Conservation (phyloP, 805 yeast species). For the Saccharomycopsis sp. region DNA sequence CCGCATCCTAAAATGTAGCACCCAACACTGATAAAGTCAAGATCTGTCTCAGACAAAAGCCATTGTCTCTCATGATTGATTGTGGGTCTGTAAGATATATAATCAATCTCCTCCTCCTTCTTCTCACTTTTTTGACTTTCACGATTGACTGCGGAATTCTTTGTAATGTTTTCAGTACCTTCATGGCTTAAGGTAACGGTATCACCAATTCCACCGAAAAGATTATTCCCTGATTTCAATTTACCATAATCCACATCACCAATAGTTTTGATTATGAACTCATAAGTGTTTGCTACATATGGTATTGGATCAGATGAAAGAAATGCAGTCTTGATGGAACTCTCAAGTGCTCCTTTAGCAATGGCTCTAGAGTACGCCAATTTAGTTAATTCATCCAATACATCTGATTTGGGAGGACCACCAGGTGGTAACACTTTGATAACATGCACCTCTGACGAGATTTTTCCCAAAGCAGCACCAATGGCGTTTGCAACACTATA, state of each 20-base stretch:
- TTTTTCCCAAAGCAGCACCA: constrained; percentile 43
- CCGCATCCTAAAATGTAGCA: constrained; percentile 45
- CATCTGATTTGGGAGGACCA: constrained; percentile 17
- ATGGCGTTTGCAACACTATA: constrained; percentile 44
- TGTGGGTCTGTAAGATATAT: constrained; percentile 29
- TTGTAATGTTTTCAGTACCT: constrained; percentile 4
- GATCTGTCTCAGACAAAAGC: constrained; percentile 35
- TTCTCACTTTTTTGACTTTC: constrained; percentile 2
- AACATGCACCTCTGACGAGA: constrained; percentile 30
- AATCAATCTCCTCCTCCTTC: constrained; percentile 24
- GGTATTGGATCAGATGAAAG: constrained; percentile 29
- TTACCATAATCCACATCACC: constrained; percentile 39
- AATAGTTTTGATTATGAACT: constrained; percentile 34
- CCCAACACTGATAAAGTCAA: constrained; percentile 38
- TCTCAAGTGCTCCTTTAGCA: constrained; percentile 26
- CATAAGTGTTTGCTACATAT: constrained; percentile 30
- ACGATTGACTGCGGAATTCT: constrained; percentile 12
- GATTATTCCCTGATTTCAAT: constrained; percentile 2
- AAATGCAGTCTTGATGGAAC: constrained; percentile 27
- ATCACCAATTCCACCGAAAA: constrained; percentile 9
- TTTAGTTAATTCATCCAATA: constrained; percentile 23
- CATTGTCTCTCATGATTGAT: constrained; percentile 31
- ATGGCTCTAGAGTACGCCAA: constrained; percentile 21
- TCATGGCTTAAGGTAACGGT: constrained; percentile 8
- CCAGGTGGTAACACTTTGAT: constrained; percentile 11